phyloP scores from a whole-genome alignment of 1,284 basidiomycete species.

The Chalciporus piperatoides region DNA sequence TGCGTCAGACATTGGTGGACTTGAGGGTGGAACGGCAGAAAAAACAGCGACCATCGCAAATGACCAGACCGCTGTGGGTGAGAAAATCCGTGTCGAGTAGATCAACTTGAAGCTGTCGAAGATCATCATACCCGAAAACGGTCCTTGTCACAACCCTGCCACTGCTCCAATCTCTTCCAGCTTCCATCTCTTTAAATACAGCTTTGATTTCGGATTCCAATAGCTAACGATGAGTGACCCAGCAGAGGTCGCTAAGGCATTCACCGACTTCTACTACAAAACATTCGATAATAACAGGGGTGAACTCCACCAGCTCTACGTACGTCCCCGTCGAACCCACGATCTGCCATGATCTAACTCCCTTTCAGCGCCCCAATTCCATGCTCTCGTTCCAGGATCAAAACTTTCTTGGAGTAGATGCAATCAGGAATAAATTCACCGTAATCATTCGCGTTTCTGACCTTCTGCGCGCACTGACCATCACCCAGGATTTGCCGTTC shows the following conservation, averaged over 20 bases:
- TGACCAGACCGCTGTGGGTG: constrained; percentile 1
- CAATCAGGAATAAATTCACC: constrained; percentile 79
- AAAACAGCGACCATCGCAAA: constrained; percentile 17
- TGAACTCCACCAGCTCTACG: constrained; percentile 64
- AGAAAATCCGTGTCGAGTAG: constrained; percentile 4
- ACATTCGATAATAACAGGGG: constrained; percentile 66
- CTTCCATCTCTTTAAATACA: constrained; percentile 1
- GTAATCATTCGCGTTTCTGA: constrained; percentile 41
- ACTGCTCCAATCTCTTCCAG: not conserved
- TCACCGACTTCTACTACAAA: constrained; percentile 72
- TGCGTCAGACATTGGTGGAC: constrained; percentile 29
- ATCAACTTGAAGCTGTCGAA: not conserved
- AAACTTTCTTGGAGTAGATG: constrained; percentile 54
- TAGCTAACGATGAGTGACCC: constrained; percentile 48
- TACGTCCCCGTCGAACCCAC: constrained; percentile 39
- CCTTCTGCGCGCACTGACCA: constrained; percentile 2
- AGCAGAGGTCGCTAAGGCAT: constrained; percentile 59
- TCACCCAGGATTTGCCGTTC: constrained; percentile 74
- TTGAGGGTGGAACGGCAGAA: constrained; percentile 10
- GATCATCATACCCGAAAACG: constrained; percentile 8
- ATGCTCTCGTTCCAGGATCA: constrained; percentile 88
- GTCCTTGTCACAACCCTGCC: constrained; percentile 5
- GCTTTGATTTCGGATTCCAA: not conserved
- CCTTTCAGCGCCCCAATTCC: constrained; percentile 67
- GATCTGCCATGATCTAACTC: constrained; percentile 27